A percentile compares a stretch with the other conserved stretches of the same genome.
Conservation (phyloP, 345 rosid genomes). For the Melaleuca alternifolia region DNA sequence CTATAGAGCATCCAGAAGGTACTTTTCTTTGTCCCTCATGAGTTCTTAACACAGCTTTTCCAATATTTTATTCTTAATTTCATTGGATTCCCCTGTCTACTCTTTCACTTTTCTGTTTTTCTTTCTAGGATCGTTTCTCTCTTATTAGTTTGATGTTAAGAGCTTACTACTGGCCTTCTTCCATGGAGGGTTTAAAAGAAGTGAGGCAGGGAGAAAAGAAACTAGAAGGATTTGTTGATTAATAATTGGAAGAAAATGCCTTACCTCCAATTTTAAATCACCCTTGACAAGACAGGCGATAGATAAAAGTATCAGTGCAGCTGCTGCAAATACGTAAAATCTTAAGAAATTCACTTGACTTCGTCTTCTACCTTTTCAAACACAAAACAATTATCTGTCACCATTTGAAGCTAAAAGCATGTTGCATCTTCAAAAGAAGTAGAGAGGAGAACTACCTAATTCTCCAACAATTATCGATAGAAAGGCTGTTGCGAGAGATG, state of each 20-base stretch:
- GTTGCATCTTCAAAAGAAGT: not conserved
- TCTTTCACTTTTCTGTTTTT: not conserved
- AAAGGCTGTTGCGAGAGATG: slow-evolving; percentile 29
- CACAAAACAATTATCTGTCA: not conserved
- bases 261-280: slow-evolving; percentile 32
- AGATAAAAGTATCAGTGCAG: slow-evolving; percentile 19
- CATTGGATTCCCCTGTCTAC: not conserved
- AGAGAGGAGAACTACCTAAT: slow-evolving; percentile 22
- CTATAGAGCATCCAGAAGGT: not conserved
- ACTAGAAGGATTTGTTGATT: not conserved
- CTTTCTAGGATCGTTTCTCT: not conserved
- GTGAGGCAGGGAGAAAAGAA: not conserved
- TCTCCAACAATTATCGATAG: slow-evolving; percentile 45
- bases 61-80: not conserved
- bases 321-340: slow-evolving; percentile 27
- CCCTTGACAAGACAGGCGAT: slow-evolving; percentile 20
- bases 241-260: not conserved
- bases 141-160: not conserved
- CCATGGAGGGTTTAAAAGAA: not conserved
- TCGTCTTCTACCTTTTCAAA: slow-evolving; percentile 34
- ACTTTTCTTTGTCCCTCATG: not conserved
- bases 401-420: not conserved
- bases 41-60: not conserved
- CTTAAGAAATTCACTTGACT: slow-evolving; percentile 37
- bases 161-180: not conserved